A percentile compares a stretch with the other conserved stretches of the same genome.
Evolutionary conservation across 768 basidiomycete genomes (phyloP).

Genomic region (Lactarius indigo): DNA sequence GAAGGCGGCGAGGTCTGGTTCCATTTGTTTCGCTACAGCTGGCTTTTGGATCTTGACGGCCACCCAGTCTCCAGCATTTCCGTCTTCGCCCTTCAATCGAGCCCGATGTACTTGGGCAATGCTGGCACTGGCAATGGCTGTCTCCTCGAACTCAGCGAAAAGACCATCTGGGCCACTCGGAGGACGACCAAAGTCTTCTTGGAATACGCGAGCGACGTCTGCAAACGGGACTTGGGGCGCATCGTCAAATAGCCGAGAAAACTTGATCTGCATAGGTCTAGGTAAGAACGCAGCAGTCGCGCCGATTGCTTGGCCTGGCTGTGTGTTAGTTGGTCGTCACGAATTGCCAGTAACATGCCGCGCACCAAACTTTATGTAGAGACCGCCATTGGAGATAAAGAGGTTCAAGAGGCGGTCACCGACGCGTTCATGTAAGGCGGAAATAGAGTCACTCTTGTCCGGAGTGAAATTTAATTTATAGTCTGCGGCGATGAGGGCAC

Average conservation of each 20-base stretch:
- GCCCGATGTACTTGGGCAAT: constrained; percentile 93
- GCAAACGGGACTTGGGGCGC: constrained; percentile 82
- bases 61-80: constrained; percentile 54
- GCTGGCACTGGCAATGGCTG: constrained; percentile 81
- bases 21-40: constrained; percentile 79
- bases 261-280: constrained; percentile 75
- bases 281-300: constrained; percentile 86
- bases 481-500: constrained; percentile 65
- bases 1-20: constrained; percentile 75
- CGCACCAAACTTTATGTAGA: constrained; percentile 81
- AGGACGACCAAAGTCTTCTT: constrained; percentile 61
- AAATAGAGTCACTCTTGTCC: constrained; percentile 66
- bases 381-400: constrained; percentile 76
- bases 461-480: constrained; percentile 89
- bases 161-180: constrained; percentile 67
- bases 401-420: constrained; percentile 73
- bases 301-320: constrained; percentile 67
- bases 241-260: constrained; percentile 81
- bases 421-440: constrained; percentile 79
- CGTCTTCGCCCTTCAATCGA: constrained; percentile 39
- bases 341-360: constrained; percentile 19
- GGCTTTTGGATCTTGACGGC: constrained; percentile 96
- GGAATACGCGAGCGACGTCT: constrained; percentile 63
- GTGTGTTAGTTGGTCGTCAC: constrained; percentile 2
- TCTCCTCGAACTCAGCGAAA: constrained; percentile 74